These are phyloP conservation scores for Yamadazyma philogaea DNA, from an alignment of 805 yeast genomes.

Conservation along the genomic window DNA sequence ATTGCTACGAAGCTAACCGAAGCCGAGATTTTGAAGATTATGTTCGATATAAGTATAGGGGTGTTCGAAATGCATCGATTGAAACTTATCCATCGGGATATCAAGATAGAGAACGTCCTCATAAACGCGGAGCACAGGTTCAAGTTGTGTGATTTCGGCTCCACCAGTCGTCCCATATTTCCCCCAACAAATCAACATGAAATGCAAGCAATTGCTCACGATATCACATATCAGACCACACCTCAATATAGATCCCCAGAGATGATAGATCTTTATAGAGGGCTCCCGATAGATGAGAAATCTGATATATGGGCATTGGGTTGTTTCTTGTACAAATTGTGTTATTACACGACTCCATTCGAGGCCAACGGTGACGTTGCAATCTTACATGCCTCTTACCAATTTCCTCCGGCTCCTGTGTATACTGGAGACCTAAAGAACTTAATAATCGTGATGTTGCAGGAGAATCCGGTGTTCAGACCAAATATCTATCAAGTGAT, in stretches of 20 bases:
- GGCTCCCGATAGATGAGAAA: constrained; percentile 84
- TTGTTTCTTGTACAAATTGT: constrained; percentile 80
- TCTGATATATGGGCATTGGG: constrained; percentile 98
- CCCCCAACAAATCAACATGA: constrained; percentile 76
- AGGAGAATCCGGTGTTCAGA: constrained; percentile 75
- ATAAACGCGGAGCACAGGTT: constrained; percentile 67
- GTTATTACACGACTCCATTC: constrained; percentile 93
- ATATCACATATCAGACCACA: constrained; percentile 85
- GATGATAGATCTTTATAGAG: constrained; percentile 85
- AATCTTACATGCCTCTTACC: constrained; percentile 77
- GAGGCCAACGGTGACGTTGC: constrained; percentile 87
- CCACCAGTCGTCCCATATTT: constrained; percentile 63
- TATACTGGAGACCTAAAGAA: constrained; percentile 72
- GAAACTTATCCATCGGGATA: constrained; percentile 84
- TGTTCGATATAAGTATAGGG: constrained; percentile 78
- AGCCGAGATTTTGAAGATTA: constrained; percentile 73
- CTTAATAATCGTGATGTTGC: constrained; percentile 73
- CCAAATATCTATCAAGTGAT: constrained; percentile 87
- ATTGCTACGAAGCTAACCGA: constrained; percentile 75
- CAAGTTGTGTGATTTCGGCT: constrained; percentile 92
- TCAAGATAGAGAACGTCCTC: constrained; percentile 90
- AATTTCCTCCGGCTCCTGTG: constrained; percentile 66
- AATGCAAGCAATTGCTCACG: constrained; percentile 74
- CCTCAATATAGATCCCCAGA: constrained; percentile 96
- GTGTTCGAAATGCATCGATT: constrained; percentile 80